A percentile compares a stretch with the other conserved stretches of the same genome.
Conservation (phyloP, 2,329 filamentous ascomycete genomes). For the Aspergillus cejpii region DNA sequence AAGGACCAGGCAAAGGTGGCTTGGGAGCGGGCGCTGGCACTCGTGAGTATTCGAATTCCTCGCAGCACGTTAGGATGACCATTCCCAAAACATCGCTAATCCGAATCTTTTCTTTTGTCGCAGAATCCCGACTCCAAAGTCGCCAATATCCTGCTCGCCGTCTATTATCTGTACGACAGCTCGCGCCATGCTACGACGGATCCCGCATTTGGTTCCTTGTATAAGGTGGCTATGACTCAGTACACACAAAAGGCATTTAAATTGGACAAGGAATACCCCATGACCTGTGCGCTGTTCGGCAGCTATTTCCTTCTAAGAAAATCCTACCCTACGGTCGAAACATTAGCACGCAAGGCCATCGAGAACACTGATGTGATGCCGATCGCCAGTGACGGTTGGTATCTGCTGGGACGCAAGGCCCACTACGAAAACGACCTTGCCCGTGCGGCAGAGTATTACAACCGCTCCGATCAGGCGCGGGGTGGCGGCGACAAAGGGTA, state of each 20-base stretch:
- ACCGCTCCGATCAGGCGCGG: constrained; percentile 80
- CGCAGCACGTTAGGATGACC: not conserved
- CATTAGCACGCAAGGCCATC: constrained; percentile 84
- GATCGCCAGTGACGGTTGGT: constrained; percentile 96
- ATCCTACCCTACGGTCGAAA: constrained; percentile 72
- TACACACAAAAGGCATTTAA: constrained; percentile 94
- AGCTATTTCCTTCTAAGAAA: constrained; percentile 83
- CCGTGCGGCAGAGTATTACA: constrained; percentile 78
- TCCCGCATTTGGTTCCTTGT: constrained; percentile 73
- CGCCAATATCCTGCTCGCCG: constrained; percentile 79
- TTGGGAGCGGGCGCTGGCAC: constrained; percentile 80
- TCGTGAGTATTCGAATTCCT: constrained; percentile 46
- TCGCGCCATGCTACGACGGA: constrained; percentile 76
- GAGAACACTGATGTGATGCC: constrained; percentile 94
- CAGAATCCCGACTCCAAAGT: constrained; percentile 73
- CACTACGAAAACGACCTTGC: constrained; percentile 72
- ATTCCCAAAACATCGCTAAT: constrained; percentile 2
- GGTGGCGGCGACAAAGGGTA: constrained; percentile 88
- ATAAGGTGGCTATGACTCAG: constrained; percentile 89
- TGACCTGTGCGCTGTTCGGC: constrained; percentile 86
- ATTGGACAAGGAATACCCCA: constrained; percentile 79
- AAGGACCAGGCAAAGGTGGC: constrained; percentile 86
- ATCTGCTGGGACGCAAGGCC: constrained; percentile 82
- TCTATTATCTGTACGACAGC: constrained; percentile 84
- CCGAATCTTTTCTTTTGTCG: not conserved